Conservation (phyloP, 1,284 basidiomycete genomes). For the Erythrobasidium hasegawianum region DNA sequence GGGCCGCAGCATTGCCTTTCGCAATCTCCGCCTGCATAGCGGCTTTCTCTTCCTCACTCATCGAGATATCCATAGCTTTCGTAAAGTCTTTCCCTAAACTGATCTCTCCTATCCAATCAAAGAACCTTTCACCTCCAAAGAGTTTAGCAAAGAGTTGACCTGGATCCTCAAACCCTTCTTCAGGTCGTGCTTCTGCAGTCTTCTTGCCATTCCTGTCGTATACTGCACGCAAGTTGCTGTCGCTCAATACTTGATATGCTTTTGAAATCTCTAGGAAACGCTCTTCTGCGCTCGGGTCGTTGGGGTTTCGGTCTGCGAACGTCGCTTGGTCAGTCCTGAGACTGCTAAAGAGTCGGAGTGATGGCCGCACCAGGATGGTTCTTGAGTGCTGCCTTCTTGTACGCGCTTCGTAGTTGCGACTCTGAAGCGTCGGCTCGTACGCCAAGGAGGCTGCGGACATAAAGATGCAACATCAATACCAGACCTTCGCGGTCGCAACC, state of each 20-base stretch:
- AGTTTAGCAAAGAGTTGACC: conserved; percentile 41
- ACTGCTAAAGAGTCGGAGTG: too few species aligned
- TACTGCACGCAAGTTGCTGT: conserved; percentile 74
- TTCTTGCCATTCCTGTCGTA: conserved; percentile 76
- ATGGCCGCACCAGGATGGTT: conserved; percentile 31
- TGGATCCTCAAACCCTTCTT: conserved; percentile 43
- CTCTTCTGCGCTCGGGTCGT: conserved; percentile 38
- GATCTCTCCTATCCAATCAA: conserved; percentile 46
- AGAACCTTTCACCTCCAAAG: conserved; percentile 38
- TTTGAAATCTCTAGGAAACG: conserved; percentile 80
- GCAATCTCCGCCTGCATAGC: conserved; percentile 70
- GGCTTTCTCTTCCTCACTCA: conserved; percentile 83
- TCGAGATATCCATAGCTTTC: conserved; percentile 51
- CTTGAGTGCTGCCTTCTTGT: conserved; percentile 91
- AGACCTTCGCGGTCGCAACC: too few species aligned
- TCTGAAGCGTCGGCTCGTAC: conserved; percentile 27
- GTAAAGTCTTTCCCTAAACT: conserved; percentile 46
- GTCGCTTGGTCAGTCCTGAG: too few species aligned
- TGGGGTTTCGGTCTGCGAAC: conserved; percentile 85
- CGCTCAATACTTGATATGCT: conserved; percentile 42
- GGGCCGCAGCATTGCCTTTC: conserved; percentile 14
- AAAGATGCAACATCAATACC: too few species aligned
- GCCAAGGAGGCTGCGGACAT: conserved; percentile 4
- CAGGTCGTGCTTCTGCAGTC: conserved; percentile 39
- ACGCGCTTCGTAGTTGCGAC: conserved; percentile 52